Percentiles rank a stretch among this genome's conserved stretches.
Conservation (phyloP, 495 filamentous ascomycete genomes). For the Hypoxylon intermedium region DNA sequence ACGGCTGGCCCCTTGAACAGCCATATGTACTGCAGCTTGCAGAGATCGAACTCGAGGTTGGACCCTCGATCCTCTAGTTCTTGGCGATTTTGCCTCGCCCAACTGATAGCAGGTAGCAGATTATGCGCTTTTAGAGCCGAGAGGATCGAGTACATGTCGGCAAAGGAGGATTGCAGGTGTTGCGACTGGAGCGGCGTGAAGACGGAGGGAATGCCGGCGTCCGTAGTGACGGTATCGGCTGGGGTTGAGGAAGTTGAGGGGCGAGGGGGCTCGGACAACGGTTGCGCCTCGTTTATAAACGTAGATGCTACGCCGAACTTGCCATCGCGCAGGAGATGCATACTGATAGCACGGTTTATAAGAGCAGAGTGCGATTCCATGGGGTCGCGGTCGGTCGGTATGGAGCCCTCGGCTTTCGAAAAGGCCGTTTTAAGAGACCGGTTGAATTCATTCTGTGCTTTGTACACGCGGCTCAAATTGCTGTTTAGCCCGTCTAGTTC, state of each 20-base stretch:
- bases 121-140: slow-evolving; percentile 75
- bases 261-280: slow-evolving; percentile 16
- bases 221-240: slow-evolving; percentile 40
- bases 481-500: slow-evolving; percentile 80
- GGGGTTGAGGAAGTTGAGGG: slow-evolving; percentile 3
- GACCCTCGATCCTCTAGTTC: slow-evolving; percentile 82
- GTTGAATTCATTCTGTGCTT: slow-evolving; percentile 77
- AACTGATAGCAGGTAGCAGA: slow-evolving; percentile 81
- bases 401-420: slow-evolving; percentile 51
- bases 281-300: slow-evolving; percentile 71
- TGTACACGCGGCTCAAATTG: slow-evolving; percentile 79
- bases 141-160: slow-evolving; percentile 89
- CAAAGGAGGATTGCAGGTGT: slow-evolving; percentile 78
- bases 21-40: slow-evolving; percentile 84
- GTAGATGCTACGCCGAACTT: slow-evolving; percentile 86
- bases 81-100: slow-evolving; percentile 74
- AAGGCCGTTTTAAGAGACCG: slow-evolving; percentile 79
- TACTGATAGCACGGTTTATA: slow-evolving; percentile 90
- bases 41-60: slow-evolving; percentile 94
- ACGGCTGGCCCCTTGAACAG: slow-evolving; percentile 65
- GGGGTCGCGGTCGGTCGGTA: slow-evolving; percentile 84
- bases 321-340: slow-evolving; percentile 95
- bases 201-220: slow-evolving; percentile 43
- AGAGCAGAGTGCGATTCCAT: slow-evolving; percentile 75
- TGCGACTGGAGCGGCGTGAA: slow-evolving; percentile 66